Evolutionary conservation across 2,329 filamentous ascomycete species (phyloP).

Genomic region (Neoscytalidium dimidiatum): DNA sequence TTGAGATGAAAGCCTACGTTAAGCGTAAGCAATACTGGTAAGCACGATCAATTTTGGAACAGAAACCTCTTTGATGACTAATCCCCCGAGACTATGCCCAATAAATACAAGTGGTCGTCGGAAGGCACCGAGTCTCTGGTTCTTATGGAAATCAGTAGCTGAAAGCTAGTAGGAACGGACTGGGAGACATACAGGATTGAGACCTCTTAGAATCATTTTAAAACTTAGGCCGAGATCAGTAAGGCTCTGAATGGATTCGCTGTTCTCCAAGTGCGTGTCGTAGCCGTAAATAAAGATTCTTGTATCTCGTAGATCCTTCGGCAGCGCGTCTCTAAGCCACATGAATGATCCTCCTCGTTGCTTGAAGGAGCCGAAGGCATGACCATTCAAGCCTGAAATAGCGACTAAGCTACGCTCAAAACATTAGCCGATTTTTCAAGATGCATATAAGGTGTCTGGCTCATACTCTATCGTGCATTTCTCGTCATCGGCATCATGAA

Average conservation of each 20-base stretch:
- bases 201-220: not conserved
- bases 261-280: not conserved
- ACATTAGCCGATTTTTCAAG: not conserved
- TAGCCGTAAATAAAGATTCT: not conserved
- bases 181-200: too few relatives aligned
- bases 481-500: not conserved
- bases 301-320: not conserved
- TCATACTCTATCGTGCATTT: not conserved
- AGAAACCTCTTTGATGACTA: not conserved
- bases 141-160: not conserved
- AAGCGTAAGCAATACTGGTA: too few relatives aligned
- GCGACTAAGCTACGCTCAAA: not conserved
- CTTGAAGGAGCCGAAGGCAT: not conserved
- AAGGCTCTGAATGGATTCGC: not conserved
- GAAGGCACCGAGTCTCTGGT: not conserved
- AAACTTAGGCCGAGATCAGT: not conserved
- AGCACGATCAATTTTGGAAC: rapidly evolving
- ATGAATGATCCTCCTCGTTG: not conserved
- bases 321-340: not conserved
- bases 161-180: too few relatives aligned
- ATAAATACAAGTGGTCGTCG: not conserved
- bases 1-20: not conserved
- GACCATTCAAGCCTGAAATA: not conserved
- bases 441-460: not conserved
- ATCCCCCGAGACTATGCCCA: not conserved